phyloP scores from a whole-genome alignment of 2,329 filamentous ascomycete species.

The Orbilia blumenaviensis region DNA sequence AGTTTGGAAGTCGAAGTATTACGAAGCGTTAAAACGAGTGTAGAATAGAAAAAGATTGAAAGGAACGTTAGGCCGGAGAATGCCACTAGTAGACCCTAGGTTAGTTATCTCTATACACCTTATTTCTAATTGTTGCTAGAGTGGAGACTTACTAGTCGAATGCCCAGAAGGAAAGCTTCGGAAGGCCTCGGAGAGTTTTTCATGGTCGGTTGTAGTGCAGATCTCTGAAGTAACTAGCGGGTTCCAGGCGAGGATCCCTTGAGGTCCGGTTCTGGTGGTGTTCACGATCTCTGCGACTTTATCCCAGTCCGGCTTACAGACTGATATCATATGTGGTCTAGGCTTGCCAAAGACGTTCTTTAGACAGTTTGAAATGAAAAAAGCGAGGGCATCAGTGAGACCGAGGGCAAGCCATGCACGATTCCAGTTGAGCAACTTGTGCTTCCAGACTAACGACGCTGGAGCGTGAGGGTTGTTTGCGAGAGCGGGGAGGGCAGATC shows the following conservation, averaged over 20 bases:
- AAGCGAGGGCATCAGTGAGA: constrained; percentile 75
- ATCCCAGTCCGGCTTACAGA: constrained; percentile 78
- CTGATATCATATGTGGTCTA: constrained; percentile 71
- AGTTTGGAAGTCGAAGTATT: constrained; percentile 36
- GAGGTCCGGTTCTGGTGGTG: constrained; percentile 67
- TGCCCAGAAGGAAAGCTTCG: constrained; percentile 83
- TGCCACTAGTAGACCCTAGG: constrained; percentile 62
- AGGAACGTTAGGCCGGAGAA: constrained; percentile 85
- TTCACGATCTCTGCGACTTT: constrained; percentile 71
- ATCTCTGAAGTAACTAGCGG: constrained; percentile 79
- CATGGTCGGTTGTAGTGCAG: constrained; percentile 72
- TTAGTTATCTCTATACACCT: constrained; percentile 59
- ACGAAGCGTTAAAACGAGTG: constrained; percentile 73
- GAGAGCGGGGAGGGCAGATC: constrained; percentile 39
- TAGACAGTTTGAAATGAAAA: constrained; percentile 83
- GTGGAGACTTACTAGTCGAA: constrained; percentile 65
- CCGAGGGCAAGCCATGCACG: constrained; percentile 83
- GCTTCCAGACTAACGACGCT: constrained; percentile 73
- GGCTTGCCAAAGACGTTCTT: constrained; percentile 77
- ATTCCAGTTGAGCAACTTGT: constrained; percentile 92
- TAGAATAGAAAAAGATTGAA: constrained; percentile 84
- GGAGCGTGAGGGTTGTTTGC: constrained; percentile 62
- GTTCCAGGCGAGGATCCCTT: constrained; percentile 67
- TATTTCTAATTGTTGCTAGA: constrained; percentile 54
- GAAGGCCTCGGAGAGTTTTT: constrained; percentile 80